Conservation (phyloP, 352 stramenopile genomes). For the Phytophthora agathidicida region DNA sequence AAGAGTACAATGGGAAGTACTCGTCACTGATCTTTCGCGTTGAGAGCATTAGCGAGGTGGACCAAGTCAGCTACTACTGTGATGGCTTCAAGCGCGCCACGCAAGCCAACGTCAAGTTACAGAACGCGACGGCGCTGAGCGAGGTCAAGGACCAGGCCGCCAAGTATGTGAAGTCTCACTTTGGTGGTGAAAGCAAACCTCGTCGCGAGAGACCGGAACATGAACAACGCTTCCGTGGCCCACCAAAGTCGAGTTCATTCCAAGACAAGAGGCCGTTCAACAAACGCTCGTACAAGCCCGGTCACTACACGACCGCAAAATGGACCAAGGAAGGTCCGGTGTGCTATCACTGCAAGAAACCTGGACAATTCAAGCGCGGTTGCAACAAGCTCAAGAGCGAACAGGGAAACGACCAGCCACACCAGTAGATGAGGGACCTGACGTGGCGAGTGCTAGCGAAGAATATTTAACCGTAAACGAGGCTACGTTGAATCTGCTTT, state of each 20-base stretch:
- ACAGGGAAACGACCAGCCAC: slow-evolving; percentile 17
- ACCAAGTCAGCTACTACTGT: slow-evolving; percentile 12
- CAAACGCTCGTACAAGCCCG: slow-evolving; percentile 11
- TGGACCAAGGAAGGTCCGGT: slow-evolving; percentile 11
- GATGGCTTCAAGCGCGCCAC: slow-evolving; percentile 11
- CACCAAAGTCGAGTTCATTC: background rate
- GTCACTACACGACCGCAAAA: background rate
- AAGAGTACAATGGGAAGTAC: slow-evolving; percentile 5
- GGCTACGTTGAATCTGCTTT: slow-evolving; percentile 24
- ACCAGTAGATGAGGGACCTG: slow-evolving; percentile 25
- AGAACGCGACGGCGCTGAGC: slow-evolving; percentile 3
- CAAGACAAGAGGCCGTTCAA: slow-evolving; percentile 11
- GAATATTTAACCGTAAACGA: slow-evolving; percentile 21
- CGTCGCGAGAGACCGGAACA: slow-evolving; percentile 7
- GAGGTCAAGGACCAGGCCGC: slow-evolving; percentile 12
- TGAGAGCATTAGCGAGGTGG: background rate
- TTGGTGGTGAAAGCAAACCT: background rate
- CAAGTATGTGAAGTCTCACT: slow-evolving; percentile 23
- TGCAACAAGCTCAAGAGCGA: slow-evolving; percentile 11
- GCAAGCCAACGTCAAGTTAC: slow-evolving; percentile 3
- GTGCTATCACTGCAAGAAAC: slow-evolving; percentile 14
- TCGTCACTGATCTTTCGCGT: background rate
- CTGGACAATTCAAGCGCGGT: slow-evolving; percentile 6
- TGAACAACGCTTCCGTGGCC: slow-evolving; percentile 1
- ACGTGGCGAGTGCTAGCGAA: slow-evolving; percentile 9